Percentiles rank a stretch among this genome's conserved stretches.
Conservation (phyloP, 768 basidiomycete species). For the Butyriboletus loyo region DNA sequence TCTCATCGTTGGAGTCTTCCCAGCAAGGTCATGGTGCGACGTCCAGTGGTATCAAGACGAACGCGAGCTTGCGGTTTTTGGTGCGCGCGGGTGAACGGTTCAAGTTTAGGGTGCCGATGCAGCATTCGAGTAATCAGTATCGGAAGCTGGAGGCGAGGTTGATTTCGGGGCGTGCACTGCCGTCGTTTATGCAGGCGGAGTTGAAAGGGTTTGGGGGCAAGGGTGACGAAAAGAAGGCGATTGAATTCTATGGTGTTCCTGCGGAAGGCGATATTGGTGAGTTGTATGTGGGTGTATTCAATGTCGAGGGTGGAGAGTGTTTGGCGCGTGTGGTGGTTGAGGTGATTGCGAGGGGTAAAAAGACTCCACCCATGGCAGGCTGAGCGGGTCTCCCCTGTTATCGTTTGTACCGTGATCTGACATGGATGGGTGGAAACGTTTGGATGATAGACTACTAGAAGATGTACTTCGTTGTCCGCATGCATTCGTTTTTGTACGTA, state of each 20-base stretch:
- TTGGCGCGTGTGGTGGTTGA: slow-evolving; percentile 56
- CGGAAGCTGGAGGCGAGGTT: slow-evolving; percentile 47
- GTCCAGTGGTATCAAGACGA: slow-evolving; percentile 24
- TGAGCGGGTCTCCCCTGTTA: slow-evolving; percentile 26
- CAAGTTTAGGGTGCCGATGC: slow-evolving; percentile 52
- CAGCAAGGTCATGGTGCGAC: slow-evolving; percentile 35
- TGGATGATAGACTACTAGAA: slow-evolving; percentile 8
- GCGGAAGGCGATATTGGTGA: slow-evolving; percentile 49
- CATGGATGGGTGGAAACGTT: background rate
- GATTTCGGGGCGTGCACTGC: slow-evolving; percentile 51
- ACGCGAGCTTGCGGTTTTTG: slow-evolving; percentile 39
- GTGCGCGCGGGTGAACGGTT: slow-evolving; percentile 58
- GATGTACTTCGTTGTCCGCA: slow-evolving; percentile 13
- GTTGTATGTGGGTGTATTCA: slow-evolving; percentile 54
- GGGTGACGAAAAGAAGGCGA: slow-evolving; percentile 41
- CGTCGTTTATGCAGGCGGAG: slow-evolving; percentile 55
- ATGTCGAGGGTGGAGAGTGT: slow-evolving; percentile 46
- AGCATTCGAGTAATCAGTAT: slow-evolving; percentile 22
- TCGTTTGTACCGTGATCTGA: slow-evolving; percentile 13
- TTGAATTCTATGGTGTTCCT: slow-evolving; percentile 59
- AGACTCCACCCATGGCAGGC: slow-evolving; percentile 19
- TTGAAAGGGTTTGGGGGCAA: slow-evolving; percentile 35
- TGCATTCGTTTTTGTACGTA: slow-evolving; percentile 23
- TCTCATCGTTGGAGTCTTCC: slow-evolving; percentile 63
- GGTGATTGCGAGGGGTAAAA: slow-evolving; percentile 41